Conservation (phyloP, 306 rosid species). For the Inga leiocalycina region DNA sequence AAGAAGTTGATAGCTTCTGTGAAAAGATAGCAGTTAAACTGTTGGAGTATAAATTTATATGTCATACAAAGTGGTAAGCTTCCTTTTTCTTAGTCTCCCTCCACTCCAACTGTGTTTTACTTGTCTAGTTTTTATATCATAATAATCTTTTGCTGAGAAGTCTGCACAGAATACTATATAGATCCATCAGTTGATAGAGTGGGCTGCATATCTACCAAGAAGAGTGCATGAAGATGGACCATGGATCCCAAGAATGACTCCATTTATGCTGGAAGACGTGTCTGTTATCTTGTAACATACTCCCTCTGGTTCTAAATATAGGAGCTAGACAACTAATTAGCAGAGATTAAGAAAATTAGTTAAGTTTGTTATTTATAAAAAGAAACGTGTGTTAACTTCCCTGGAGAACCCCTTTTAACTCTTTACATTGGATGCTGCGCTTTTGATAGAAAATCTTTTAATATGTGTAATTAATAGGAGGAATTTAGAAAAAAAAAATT, state of each 20-base stretch:
- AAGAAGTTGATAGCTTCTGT: background rate
- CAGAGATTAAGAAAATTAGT: no score
- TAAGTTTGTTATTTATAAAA: no score
- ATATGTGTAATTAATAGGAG: no score
- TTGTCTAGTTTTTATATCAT: background rate
- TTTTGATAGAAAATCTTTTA: no score
- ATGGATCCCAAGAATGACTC: background rate
- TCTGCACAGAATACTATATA: background rate
- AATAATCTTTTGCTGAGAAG: background rate
- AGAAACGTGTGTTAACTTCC: no score
- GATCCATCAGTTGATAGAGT: background rate
- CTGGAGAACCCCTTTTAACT: no score
- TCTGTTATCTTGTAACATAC: background rate
- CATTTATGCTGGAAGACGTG: background rate
- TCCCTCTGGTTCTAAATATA: no score
- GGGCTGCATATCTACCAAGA: background rate
- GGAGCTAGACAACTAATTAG: no score
- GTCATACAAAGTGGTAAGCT: background rate
- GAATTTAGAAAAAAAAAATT: no score
- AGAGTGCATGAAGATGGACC: background rate
- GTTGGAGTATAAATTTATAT: background rate
- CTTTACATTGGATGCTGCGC: no score
- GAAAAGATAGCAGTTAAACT: background rate
- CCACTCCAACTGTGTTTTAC: background rate
- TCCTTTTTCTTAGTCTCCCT: background rate